Evolutionary conservation across 75 land plant genomes (phyloP).

Genomic region (Picea sitchensis): DNA sequence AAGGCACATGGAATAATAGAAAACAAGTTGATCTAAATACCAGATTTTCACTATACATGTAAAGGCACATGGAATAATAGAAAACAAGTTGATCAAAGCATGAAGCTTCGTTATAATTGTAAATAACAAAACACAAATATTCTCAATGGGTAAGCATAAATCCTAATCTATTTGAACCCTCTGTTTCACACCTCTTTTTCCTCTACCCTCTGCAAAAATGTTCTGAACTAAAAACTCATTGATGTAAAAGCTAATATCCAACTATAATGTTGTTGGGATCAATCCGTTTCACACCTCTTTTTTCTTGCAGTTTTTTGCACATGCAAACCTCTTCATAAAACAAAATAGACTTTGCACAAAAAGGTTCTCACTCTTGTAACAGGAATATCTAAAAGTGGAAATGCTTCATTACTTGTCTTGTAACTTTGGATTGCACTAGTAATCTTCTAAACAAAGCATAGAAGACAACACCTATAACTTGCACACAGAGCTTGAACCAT

Average conservation of each 20-base stretch:
- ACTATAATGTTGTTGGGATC: background rate
- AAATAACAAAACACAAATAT: background rate
- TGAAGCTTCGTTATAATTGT: background rate
- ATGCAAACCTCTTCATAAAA: background rate
- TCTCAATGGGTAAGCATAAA: background rate
- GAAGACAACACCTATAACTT: constrained; percentile 6
- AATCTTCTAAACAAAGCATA: background rate
- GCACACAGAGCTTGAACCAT: constrained; percentile 5
- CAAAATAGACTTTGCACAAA: background rate
- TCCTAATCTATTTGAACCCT: background rate
- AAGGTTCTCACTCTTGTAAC: background rate
- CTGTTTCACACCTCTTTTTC: background rate
- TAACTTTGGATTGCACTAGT: background rate
- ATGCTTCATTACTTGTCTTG: background rate
- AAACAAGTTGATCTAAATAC: too few species aligned
- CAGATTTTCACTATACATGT: background rate
- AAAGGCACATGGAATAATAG: background rate
- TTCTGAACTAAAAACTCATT: background rate
- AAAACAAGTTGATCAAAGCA: background rate
- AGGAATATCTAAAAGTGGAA: background rate
- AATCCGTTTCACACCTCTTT: background rate
- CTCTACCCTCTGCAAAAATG: background rate
- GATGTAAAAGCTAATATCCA: background rate
- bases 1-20: background rate
- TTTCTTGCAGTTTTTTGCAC: background rate